phyloP scores from a whole-genome alignment of 805 yeast species.

The Zygosaccharomyces pseudorouxii region DNA sequence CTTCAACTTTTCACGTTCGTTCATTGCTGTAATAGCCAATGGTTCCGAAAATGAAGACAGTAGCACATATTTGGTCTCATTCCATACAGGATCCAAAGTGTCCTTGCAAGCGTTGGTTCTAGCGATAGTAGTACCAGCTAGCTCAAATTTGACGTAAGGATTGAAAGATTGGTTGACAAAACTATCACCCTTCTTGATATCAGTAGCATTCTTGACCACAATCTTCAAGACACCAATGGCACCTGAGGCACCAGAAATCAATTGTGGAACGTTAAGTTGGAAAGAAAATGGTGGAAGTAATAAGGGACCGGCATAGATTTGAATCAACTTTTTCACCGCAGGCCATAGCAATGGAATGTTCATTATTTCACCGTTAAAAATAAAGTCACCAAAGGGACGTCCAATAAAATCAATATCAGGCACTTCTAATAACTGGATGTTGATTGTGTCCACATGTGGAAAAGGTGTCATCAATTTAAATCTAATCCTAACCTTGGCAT shows the following conservation, averaged over 20 bases:
- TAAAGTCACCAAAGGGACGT: constrained; percentile 66
- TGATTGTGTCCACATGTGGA: constrained; percentile 92
- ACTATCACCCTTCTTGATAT: constrained; percentile 60
- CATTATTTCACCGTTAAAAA: constrained; percentile 83
- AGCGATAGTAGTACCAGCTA: constrained; percentile 53
- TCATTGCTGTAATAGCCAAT: constrained; percentile 64
- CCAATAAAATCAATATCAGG: constrained; percentile 85
- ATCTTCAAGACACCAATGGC: constrained; percentile 84
- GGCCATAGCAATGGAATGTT: constrained; percentile 82
- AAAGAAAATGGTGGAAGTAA: constrained; percentile 85
- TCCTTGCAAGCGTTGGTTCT: constrained; percentile 65
- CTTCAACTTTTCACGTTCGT: constrained; percentile 66
- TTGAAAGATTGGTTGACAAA: constrained; percentile 76
- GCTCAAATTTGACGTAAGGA: constrained; percentile 78
- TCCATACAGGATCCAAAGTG: constrained; percentile 74
- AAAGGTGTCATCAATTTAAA: constrained; percentile 83
- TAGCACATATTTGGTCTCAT: constrained; percentile 68
- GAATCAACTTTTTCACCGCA: constrained; percentile 78
- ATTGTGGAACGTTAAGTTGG: constrained; percentile 87
- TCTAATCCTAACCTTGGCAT: constrained; percentile 70
- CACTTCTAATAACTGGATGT: constrained; percentile 76
- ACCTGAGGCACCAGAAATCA: constrained; percentile 80
- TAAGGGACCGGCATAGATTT: constrained; percentile 84
- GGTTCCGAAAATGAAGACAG: constrained; percentile 78
- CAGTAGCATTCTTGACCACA: constrained; percentile 59